Conservation (phyloP, 2,329 filamentous ascomycete species). For the Onygenales sp. region DNA sequence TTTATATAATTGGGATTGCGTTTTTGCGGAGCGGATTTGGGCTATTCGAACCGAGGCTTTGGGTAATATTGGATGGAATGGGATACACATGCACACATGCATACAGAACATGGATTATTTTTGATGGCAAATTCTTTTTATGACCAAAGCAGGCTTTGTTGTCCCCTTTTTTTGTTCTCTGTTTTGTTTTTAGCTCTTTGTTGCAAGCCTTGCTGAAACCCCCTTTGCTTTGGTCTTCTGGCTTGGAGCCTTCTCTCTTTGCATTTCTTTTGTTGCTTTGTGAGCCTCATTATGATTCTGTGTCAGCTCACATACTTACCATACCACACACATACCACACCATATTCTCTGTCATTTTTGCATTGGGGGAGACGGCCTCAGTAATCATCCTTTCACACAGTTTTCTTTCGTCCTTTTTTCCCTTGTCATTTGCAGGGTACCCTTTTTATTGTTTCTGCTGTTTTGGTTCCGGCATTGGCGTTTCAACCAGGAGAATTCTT, state of each 20-base stretch:
- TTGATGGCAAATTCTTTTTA: constrained; percentile 9
- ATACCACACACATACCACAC: too few relatives aligned
- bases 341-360: too few relatives aligned
- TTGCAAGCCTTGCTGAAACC: not conserved
- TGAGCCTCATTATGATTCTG: too few relatives aligned
- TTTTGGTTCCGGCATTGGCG: too few relatives aligned
- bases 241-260: not conserved
- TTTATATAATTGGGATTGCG: not conserved
- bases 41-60: not conserved
- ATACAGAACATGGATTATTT: not conserved
- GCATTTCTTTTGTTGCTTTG: constrained; percentile 2
- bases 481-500: not conserved
- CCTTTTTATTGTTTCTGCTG: not conserved
- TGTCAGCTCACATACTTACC: too few relatives aligned
- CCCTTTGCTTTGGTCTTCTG: not conserved
- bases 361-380: too few relatives aligned
- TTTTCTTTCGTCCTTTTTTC: too few relatives aligned
- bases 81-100: not conserved
- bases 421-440: not conserved
- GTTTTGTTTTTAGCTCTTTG: constrained; percentile 3
- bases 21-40: not conserved
- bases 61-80: not conserved
- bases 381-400: too few relatives aligned
- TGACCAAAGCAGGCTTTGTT: constrained; percentile 36
- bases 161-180: constrained; percentile 17